A percentile compares a stretch with the other conserved stretches of the same genome.
phyloP scores from a whole-genome alignment of 768 basidiomycete genomes.

The Lactarius psammicola region DNA sequence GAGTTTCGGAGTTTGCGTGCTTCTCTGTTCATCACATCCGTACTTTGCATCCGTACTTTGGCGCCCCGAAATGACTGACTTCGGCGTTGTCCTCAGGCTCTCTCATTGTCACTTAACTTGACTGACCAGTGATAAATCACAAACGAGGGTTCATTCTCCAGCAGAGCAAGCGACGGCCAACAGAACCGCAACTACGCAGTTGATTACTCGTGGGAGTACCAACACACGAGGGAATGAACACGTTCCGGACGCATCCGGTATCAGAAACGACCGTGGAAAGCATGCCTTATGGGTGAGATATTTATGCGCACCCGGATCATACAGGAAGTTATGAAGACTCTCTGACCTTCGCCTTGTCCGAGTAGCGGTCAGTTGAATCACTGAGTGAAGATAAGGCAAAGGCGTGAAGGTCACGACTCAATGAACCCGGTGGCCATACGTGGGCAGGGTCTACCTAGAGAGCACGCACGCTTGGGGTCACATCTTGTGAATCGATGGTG shows the following conservation, averaged over 20 bases:
- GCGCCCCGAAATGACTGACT: not conserved
- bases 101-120: not conserved
- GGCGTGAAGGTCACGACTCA: not conserved
- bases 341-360: not conserved
- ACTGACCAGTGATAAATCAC: not conserved
- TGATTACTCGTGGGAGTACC: not conserved
- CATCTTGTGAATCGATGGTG: not conserved
- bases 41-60: not conserved
- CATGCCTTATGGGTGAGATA: not conserved
- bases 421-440: too few species aligned
- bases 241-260: not conserved
- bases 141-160: not conserved
- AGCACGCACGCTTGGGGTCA: too few species aligned
- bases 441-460: not conserved
- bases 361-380: not conserved
- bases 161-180: not conserved
- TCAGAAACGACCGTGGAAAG: not conserved
- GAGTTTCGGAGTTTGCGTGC: not conserved
- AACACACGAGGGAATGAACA: not conserved
- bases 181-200: not conserved
- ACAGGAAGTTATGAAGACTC: not conserved
- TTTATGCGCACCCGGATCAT: not conserved
- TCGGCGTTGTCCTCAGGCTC: not conserved
- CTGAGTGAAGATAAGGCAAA: too few species aligned
- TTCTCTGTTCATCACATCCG: not conserved